phyloP scores from a whole-genome alignment of 768 basidiomycete genomes.

The Russula sp. region DNA sequence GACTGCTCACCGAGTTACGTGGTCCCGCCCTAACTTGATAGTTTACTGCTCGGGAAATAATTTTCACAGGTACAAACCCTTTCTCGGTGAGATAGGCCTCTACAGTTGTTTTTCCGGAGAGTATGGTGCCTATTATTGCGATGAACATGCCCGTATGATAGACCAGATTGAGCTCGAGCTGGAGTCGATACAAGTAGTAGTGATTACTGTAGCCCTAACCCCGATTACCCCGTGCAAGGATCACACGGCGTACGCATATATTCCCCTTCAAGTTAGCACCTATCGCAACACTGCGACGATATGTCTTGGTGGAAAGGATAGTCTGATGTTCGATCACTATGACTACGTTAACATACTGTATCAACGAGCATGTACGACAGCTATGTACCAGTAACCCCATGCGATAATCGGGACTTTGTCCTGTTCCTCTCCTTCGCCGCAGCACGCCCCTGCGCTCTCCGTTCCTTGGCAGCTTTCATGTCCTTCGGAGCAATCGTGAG shows the following conservation, averaged over 20 bases:
- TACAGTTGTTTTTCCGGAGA: constrained; percentile 38
- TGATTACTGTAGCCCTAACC: not conserved
- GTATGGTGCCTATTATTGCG: constrained; percentile 57
- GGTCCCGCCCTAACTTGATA: not conserved
- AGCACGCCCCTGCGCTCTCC: constrained; percentile 44
- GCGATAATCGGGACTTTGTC: not conserved
- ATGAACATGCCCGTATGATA: constrained; percentile 49
- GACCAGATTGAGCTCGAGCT: not conserved
- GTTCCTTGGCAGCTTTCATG: constrained; percentile 63
- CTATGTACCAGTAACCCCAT: not conserved
- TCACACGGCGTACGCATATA: not conserved
- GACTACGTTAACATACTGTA: not conserved
- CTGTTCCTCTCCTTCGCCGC: constrained; percentile 39
- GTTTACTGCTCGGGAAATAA: not conserved
- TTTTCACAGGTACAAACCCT: constrained; percentile 21
- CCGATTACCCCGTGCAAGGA: no score
- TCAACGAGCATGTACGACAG: not conserved
- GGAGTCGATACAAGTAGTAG: not conserved
- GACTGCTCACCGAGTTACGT: not conserved
- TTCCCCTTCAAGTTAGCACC: no score
- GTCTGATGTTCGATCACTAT: not conserved
- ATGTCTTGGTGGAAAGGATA: not conserved
- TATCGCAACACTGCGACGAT: not conserved
- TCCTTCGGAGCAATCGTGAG: constrained; percentile 74
- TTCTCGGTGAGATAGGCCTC: constrained; percentile 23